These are phyloP conservation scores for Vitis hybrid DNA, from an alignment of 177 flowering plant genomes.

Conservation along the genomic window DNA sequence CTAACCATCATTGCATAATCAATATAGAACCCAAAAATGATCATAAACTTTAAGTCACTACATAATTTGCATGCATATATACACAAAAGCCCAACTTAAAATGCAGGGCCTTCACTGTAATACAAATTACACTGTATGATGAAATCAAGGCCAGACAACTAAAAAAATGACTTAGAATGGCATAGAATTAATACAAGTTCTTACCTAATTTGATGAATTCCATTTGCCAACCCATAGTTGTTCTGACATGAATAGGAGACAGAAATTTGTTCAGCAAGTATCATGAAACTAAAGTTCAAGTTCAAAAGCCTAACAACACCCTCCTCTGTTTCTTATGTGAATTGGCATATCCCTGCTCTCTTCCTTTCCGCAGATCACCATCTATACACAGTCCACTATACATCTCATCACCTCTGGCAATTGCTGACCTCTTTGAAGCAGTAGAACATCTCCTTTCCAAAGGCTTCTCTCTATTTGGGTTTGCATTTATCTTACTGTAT, in stretches of 20 bases:
- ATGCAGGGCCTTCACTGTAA: background rate
- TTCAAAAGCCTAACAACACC: background rate
- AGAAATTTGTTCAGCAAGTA: background rate
- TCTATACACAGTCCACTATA: constrained; percentile 46
- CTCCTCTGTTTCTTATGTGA: constrained; percentile 22
- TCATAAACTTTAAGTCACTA: too few species aligned
- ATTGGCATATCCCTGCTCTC: constrained; percentile 28
- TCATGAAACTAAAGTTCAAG: constrained; percentile 1
- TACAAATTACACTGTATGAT: background rate
- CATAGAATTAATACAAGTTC: background rate
- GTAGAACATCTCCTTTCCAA: constrained; percentile 28
- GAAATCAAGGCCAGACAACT: background rate
- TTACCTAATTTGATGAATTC: constrained; percentile 3
- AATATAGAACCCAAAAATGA: too few species aligned
- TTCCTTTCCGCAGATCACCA: constrained; percentile 52
- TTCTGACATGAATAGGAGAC: background rate
- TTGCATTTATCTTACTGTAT: constrained; percentile 25
- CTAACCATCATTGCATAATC: too few species aligned
- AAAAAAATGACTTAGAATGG: constrained; percentile 1
- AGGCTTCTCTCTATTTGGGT: constrained; percentile 31
- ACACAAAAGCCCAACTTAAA: background rate
- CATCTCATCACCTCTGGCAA: constrained; percentile 9
- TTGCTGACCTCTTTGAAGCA: constrained; percentile 14
- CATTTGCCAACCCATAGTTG: background rate
- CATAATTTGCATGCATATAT: background rate